Evolutionary conservation across 108 stramenopile species (phyloP), one percentile per base, ranked within the genome.

Genomic region (Cyclotella baltica): DNA sequence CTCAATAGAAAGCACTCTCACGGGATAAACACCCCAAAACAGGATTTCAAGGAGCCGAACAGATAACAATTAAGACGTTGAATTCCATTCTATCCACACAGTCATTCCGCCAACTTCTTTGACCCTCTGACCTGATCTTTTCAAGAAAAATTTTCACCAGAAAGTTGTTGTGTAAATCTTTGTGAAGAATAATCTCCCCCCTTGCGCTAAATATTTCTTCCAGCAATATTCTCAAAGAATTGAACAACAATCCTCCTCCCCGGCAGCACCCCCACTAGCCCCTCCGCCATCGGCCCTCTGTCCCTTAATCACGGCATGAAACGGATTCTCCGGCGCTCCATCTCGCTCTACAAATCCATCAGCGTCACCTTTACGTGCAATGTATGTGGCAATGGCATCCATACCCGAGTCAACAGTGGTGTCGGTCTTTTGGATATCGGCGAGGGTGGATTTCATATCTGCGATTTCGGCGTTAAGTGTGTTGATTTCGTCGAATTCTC

Each of bases 301-400:
- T 28, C 65, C 75, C 56, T 57, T 58, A 22, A 46, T 23, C 46
- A 46, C 62, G 33, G 31, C 28, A 59, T 75, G 75, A 67, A 64
- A 75, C 37, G 66, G 38, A 58, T 75, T 75, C 65, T 30, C 43
- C 56, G 13, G 30, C 19, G 36, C 55, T 34, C 57, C 27, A 56
- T 75, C 75, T 43, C 19, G 47, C 27, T 4, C 66, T 51, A 75
- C 57, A 28, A 75, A 75, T 23, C 56, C 75, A 67, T 75, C 75
- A 9, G 47, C 22, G 10, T 23, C 66, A 1, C 65, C 55, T 46
- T 75, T 66, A 0, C 29, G 34, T 28, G 36, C 56, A 5, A 67
- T 55, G 56, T 58, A 75, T 30, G 35, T 37, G 10, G 46, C 75
- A 35, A 75, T 75, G 38, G 63, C 43, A 27, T 29, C 37, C 34